Evolutionary conservation across 1,284 basidiomycete species (phyloP), one percentile per base, ranked within the genome.

Genomic region (Mycena citricolor): DNA sequence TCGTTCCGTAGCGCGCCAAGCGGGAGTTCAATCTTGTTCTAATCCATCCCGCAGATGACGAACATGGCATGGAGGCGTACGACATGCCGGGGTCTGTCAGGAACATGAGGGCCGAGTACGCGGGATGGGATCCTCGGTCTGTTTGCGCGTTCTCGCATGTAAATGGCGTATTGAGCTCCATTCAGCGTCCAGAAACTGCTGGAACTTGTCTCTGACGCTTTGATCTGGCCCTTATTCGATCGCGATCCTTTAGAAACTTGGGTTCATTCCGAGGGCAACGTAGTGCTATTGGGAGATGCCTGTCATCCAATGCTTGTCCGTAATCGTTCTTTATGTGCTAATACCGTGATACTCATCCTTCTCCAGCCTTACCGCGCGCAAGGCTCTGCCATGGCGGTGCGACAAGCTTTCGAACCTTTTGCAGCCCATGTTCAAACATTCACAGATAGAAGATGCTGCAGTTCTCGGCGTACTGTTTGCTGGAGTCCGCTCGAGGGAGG

Each of bases 301-400:
- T 77, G 76, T 38, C 81, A 83, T 54, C 79, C 83, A 1, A 85
- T 84, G 80, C 68, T 83, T 8, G 77, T 81, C 47, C 44, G 77
- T 61, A 19, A 20, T 29, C n/a, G 16, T 38, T 16, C 12, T 6
- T 14, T 39, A 16, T 11, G n/a, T n/a, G n/a, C n/a, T n/a, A n/a
- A n/a, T n/a, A n/a, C n/a, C n/a, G n/a, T n/a, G n/a, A n/a, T n/a
- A n/a, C n/a, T n/a, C n/a, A n/a, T n/a, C n/a, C n/a, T n/a, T n/a
- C n/a, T 39, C 8, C 52, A 83, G 79, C 83, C 83, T 4, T 83
- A 83, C 59, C 74, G 79, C 30, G 83, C 79, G 0, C 82, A 84
- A 59, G 83, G 81, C 12, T 76, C 81, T 12, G 79, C 81, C 3
- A 83, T 84, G 70, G 82, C 82, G 1, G 71, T 75, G n/a, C n/a